Conservation (phyloP, 345 rosid species). For the Viola odorata region DNA sequence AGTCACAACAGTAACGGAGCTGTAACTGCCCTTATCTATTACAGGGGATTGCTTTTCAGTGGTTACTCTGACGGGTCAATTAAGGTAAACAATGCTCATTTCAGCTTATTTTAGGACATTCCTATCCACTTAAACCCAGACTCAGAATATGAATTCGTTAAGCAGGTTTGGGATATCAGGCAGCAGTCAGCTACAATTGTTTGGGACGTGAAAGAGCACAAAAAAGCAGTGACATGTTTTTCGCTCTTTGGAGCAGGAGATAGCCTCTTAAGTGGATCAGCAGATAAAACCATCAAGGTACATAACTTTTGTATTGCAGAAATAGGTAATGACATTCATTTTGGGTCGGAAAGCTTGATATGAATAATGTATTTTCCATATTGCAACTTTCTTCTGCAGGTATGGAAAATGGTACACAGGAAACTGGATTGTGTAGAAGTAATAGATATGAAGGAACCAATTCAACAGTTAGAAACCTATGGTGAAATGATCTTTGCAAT, state of each 20-base stretch:
- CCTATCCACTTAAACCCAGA: too few species aligned
- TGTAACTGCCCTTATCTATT: conserved; percentile 78
- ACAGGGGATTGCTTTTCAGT: conserved; percentile 77
- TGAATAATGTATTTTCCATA: neutral
- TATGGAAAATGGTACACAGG: conserved; percentile 65
- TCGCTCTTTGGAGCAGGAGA: conserved; percentile 69
- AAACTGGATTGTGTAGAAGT: conserved; percentile 67
- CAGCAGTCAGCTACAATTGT: conserved; percentile 50
- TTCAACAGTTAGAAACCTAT: conserved; percentile 47
- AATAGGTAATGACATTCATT: neutral
- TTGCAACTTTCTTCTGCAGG: conserved; percentile 29
- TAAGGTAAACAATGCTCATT: conserved; percentile 34
- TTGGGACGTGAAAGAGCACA: conserved; percentile 72
- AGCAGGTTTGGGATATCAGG: conserved; percentile 68
- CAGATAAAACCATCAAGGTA: conserved; percentile 76
- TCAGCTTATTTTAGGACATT: neutral
- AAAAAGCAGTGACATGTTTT: conserved; percentile 69
- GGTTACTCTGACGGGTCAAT: conserved; percentile 85
- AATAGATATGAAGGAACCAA: conserved; percentile 52
- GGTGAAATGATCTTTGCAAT: conserved; percentile 47
- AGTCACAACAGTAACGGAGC: conserved; percentile 57
- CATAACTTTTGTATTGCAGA: neutral
- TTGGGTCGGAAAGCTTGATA: neutral
- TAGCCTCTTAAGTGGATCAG: conserved; percentile 76
- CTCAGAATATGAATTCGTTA: neutral